These are phyloP conservation scores for Lactuca sativa DNA, from an alignment of 129 eudicot genomes.

Conservation along the genomic window DNA sequence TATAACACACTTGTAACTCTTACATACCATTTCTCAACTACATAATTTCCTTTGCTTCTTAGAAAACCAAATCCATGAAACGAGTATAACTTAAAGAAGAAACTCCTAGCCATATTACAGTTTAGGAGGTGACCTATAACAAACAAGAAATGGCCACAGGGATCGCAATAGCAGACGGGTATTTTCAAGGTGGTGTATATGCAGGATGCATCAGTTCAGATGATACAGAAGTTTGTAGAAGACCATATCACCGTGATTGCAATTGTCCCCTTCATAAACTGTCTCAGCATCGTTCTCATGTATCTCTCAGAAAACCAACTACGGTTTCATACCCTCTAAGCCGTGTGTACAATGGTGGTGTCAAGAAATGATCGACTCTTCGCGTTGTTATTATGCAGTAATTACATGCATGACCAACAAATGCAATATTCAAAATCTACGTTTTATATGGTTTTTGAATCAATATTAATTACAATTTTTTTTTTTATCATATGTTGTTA, in stretches of 20 bases:
- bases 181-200: constrained; percentile 25
- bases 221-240: constrained; percentile 32
- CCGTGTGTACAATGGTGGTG: constrained; percentile 32
- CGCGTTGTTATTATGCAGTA: constrained; percentile 3
- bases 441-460: neutral
- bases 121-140: neutral
- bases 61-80: neutral
- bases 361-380: constrained; percentile 7
- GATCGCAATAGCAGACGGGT: constrained; percentile 15
- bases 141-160: constrained; percentile 31
- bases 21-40: constrained; percentile 7
- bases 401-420: neutral
- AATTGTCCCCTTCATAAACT: constrained; percentile 55
- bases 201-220: constrained; percentile 51
- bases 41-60: neutral
- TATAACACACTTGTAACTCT: constrained; percentile 17
- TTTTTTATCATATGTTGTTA: neutral
- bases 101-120: neutral
- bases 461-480: neutral
- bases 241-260: constrained; percentile 71
- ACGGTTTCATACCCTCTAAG: constrained; percentile 41
- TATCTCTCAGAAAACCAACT: neutral
- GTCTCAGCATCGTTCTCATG: constrained; percentile 22
- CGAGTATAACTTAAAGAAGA: neutral
- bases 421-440: neutral